A percentile compares a stretch with the other conserved stretches of the same genome.
Evolutionary conservation across 2,329 filamentous ascomycete species (phyloP).

Genomic region (Zelopaecilomyces penicillatus): DNA sequence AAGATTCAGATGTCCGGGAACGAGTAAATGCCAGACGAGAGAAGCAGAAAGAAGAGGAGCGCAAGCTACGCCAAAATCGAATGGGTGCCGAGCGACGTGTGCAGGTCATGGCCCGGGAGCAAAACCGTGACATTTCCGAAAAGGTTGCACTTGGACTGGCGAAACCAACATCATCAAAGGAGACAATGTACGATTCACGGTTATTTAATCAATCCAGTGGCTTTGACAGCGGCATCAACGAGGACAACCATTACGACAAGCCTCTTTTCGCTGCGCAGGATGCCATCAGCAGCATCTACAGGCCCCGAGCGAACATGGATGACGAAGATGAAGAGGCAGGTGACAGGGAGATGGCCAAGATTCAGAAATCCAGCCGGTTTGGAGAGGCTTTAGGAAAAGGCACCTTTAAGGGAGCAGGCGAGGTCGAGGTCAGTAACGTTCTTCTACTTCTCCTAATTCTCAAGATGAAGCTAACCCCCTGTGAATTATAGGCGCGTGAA

Average conservation of each 20-base stretch:
- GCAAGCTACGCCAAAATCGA: conserved; percentile 82
- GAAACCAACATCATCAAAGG: conserved; percentile 84
- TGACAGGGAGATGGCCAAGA: conserved; percentile 76
- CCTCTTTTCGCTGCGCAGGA: conserved; percentile 94
- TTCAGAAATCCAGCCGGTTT: conserved; percentile 78
- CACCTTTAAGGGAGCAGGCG: conserved; percentile 79
- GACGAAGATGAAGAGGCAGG: conserved; percentile 74
- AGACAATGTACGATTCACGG: conserved; percentile 94
- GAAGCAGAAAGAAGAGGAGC: conserved; percentile 71
- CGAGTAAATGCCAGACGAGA: conserved; percentile 72
- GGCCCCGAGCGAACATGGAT: conserved; percentile 65
- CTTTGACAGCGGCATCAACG: conserved; percentile 88
- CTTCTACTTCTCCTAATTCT: conserved; percentile 20
- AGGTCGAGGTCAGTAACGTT: conserved; percentile 75
- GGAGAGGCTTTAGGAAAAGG: conserved; percentile 78
- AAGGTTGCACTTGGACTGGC: conserved; percentile 91
- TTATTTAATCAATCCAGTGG: conserved; percentile 92
- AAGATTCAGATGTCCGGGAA: conserved; percentile 64
- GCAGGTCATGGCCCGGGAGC: conserved; percentile 88
- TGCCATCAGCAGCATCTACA: conserved; percentile 88
- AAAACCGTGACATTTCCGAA: conserved; percentile 93
- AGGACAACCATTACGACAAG: conserved; percentile 96
- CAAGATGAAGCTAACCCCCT: conserved; percentile 19
- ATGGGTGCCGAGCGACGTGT: conserved; percentile 92
- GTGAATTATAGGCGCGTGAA: conserved; percentile 53